Evolutionary conservation across 805 yeast genomes (phyloP), one percentile per base, ranked within the genome.

Genomic region (Candida morakotiae): DNA sequence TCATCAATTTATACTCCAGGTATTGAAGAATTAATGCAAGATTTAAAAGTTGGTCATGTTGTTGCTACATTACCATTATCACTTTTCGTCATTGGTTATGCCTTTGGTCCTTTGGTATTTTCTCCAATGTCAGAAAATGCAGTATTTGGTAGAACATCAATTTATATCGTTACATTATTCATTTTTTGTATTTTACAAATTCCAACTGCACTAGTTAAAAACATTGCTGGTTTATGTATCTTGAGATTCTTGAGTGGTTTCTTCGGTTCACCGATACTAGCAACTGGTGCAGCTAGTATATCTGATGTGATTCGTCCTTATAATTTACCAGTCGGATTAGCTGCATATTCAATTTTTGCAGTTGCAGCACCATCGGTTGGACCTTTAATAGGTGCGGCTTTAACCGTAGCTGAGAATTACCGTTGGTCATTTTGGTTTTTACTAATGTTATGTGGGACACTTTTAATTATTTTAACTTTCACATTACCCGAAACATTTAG

Each of bases 81-180:
- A 0, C 43, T 77, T 26, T 80, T 72, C 43, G 79, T 79, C 6
- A 46, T 77, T 19, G 85, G 83, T 8, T 78, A 79, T 48, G 84
- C 80, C 35, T 34, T 77, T 14, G 83, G 83, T 1, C 83, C 83
- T 1, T 61, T 79, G 62, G 44, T 77, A 2, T 72, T 77, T 37
- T 71, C 81, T 0, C 84, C 85, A 3, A 45, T 79, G 42, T 71
- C 80, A 10, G 85, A 79, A 51, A 64, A 73, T 33, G 72, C 78
- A 2, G 51, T 55, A 3, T 52, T 75, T 33, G 84, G 84, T 10
- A 65, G 83, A 43, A 73, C 73, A 38, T 58, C 67, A 20, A 65
- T 75, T 28, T 79, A 77, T 43, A 58, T 69, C 22, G 34, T 56
- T 15, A 64, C 82, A 2, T 53, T 76, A 25, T 56, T 74, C 38